phyloP scores from a whole-genome alignment of 2,329 filamentous ascomycete species.

The Geosmithia morbida region DNA sequence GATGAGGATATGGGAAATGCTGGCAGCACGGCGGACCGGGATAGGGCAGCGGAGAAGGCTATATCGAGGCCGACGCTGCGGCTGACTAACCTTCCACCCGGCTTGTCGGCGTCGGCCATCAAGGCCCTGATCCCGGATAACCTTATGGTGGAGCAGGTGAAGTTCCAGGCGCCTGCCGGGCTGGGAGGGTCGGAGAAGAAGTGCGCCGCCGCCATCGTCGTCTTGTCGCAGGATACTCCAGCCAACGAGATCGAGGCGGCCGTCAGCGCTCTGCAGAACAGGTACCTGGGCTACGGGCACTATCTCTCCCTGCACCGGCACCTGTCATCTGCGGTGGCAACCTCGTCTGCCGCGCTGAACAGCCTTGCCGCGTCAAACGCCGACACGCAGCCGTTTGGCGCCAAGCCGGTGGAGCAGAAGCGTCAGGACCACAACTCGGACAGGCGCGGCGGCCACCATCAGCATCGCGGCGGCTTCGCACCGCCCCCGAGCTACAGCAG shows the following conservation, averaged over 20 bases:
- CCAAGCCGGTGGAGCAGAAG: constrained; percentile 43
- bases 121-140: constrained; percentile 43
- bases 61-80: constrained; percentile 48
- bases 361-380: constrained; percentile 20
- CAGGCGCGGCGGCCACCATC: neutral
- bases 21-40: constrained; percentile 8
- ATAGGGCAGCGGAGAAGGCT: constrained; percentile 40
- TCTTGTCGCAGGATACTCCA: constrained; percentile 64
- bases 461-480: constrained; percentile 47
- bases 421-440: neutral
- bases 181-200: constrained; percentile 48
- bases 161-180: constrained; percentile 44
- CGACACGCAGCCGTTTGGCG: constrained; percentile 60
- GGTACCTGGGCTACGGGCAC: constrained; percentile 74
- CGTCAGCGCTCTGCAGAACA: constrained; percentile 66
- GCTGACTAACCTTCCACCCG: constrained; percentile 45
- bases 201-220: constrained; percentile 65
- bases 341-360: constrained; percentile 1
- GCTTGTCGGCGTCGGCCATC: constrained; percentile 42
- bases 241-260: constrained; percentile 71
- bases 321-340: constrained; percentile 55
- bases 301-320: constrained; percentile 70
- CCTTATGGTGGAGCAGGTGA: constrained; percentile 58
- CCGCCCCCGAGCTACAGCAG: constrained; percentile 57
- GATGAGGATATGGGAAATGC: constrained; percentile 20